Conservation (phyloP, 192 early-diverging fungal species). For the Gryganskiella cystojenkinii region DNA sequence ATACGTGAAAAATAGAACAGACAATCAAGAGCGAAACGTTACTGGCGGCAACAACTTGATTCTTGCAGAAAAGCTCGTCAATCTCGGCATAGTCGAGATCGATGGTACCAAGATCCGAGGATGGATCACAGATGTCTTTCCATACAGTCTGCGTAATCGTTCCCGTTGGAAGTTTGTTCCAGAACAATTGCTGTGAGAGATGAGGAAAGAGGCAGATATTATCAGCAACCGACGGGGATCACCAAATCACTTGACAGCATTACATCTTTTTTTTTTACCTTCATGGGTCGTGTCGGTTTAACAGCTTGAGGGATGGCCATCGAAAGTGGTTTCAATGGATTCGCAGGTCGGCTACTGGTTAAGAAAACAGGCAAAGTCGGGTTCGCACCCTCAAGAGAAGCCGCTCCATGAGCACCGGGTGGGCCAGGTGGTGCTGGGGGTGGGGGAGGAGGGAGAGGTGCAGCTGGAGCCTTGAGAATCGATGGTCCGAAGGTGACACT, state of each 20-base stretch:
- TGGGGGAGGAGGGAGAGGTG: conserved; percentile 10
- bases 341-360: conserved; percentile 27
- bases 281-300: conserved; percentile 52
- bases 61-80: conserved; percentile 62
- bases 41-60: conserved; percentile 15
- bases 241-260: too few species aligned
- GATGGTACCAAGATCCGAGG: conserved; percentile 27
- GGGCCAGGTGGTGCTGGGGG: conserved; percentile 18
- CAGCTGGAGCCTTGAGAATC: neutral
- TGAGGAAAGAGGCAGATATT: neutral
- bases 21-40: neutral
- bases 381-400: conserved; percentile 31
- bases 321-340: conserved; percentile 20
- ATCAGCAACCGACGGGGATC: too few species aligned
- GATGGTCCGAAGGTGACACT: conserved; percentile 1
- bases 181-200: conserved; percentile 61
- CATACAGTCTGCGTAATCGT: conserved; percentile 61
- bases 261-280: conserved; percentile 21
- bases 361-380: conserved; percentile 41
- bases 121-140: conserved; percentile 58
- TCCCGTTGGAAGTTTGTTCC: conserved; percentile 62
- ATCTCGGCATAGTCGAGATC: conserved; percentile 59
- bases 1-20: neutral
- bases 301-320: conserved; percentile 43
- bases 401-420: conserved; percentile 16